Base-by-base conservation (phyloP, 306 rosid species). In the Neltuma alba region DNA sequence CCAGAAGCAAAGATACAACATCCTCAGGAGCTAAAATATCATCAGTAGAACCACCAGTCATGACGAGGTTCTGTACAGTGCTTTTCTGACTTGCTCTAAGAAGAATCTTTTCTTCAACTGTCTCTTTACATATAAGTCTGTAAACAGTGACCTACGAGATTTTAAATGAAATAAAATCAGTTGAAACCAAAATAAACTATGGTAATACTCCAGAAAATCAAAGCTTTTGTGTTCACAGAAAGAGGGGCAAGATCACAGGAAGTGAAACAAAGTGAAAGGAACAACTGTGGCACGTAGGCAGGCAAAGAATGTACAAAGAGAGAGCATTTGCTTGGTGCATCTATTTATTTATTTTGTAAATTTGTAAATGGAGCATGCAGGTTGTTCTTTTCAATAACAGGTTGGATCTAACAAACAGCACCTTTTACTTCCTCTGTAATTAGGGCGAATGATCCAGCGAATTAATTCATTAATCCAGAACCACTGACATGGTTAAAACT, bases 11-110 rank as follows among this genome's bases (percentile, higher is more conserved):
- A 40, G 99, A 95, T 47, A 95, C 96, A 13, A 95, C 98, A 81
- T 95, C 99, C 88, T 95, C 99, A 5, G 99, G 98, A 79, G 96
- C 99, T 94, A 95, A 78, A 76, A 95, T 86, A 81, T 95, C 99
- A 75, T 92, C 98, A 76, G 93, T 96, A 87, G 96, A 97, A 73
- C 99, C 99, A 72, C 99, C 99, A 1, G 94, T 93, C 98, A 95
- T 95, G 77, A 95, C 98, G 81, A 95, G 99, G 91, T 95, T 94
- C 85, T 95, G 99, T 52, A 95, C 99, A 54, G 99, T 91, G 72
- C 89, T 95, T 90, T 95, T 95, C 83, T 95, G 99, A 83, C 96
- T 90, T 38, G 99, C 99, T 88, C 98, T 88, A 38, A 86, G 96
- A 84, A 95, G 94, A 88, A 95, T 95, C 87, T 95, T 95, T 88